Evolutionary conservation across 352 stramenopile genomes (phyloP).

Genomic region (Phytophthora brassicae): DNA sequence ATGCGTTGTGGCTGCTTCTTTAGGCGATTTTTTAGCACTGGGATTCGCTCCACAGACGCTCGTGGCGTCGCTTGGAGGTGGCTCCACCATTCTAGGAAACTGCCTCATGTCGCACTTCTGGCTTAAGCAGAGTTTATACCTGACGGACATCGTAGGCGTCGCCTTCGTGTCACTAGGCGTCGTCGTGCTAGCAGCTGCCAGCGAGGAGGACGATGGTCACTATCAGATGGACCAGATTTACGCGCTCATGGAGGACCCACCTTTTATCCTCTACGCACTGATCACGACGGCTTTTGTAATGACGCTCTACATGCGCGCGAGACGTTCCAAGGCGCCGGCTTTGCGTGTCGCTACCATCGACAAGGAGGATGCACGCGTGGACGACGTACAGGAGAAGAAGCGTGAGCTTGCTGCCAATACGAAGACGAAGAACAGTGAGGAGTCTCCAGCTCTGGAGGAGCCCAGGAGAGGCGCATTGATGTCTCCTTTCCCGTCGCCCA

Average conservation of each 20-base stretch:
- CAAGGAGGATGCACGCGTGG: constrained; percentile 49
- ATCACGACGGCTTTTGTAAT: constrained; percentile 82
- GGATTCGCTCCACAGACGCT: constrained; percentile 88
- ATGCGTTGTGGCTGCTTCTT: constrained; percentile 75
- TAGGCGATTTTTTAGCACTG: constrained; percentile 87
- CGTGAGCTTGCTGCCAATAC: constrained; percentile 43
- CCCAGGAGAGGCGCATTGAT: constrained; percentile 55
- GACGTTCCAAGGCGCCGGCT: constrained; percentile 76
- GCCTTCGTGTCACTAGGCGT: constrained; percentile 76
- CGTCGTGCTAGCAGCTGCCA: constrained; percentile 74
- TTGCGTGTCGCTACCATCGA: constrained; percentile 63
- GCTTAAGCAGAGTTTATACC: constrained; percentile 85
- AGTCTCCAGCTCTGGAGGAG: constrained; percentile 35
- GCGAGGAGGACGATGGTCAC: constrained; percentile 66
- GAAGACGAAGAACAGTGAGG: constrained; percentile 26
- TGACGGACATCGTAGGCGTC: constrained; percentile 81
- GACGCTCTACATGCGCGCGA: constrained; percentile 80
- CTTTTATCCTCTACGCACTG: constrained; percentile 84
- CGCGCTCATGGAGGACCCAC: constrained; percentile 72
- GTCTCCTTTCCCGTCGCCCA: constrained; percentile 80
- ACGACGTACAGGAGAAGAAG: constrained; percentile 63
- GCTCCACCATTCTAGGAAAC: constrained; percentile 85
- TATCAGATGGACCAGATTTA: constrained; percentile 90
- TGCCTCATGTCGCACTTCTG: constrained; percentile 86
- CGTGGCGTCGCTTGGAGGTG: constrained; percentile 77